Evolutionary conservation across 2,329 filamentous ascomycete genomes (phyloP), one percentile per base, ranked within the genome.

Genomic region (Ophiostoma pallidulum): DNA sequence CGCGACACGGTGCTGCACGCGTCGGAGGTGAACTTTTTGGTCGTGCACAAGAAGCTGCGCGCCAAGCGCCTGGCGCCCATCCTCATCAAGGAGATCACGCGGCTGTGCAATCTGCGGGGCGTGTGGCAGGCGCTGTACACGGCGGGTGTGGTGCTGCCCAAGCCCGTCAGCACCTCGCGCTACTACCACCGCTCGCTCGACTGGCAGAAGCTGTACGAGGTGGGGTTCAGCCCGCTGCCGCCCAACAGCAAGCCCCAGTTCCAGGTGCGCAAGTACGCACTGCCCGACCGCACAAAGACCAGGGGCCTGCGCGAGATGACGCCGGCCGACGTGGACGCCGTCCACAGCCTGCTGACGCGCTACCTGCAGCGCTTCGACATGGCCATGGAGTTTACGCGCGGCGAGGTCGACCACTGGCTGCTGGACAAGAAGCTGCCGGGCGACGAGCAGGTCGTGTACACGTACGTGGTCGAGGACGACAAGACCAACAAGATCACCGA

Each of bases 91-190:
- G 92, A 98, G 64, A 88, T 98, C 58, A 98, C 92, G 5, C 84
- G 92, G 41, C 78, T 89, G 54, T 94, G 88, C 72, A 94, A 97
- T 66, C 68, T 89, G 41, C 74, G 85, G 54, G 86, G 83, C 48
- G 84, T 94, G 55, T 97, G 85, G 75, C 92, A 98, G 67, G 92
- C 91, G 42, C 86, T 98, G 50, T 97, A 96, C 70, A 98, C 92
- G 1, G 92, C 84, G 24, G 92, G 92, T 33, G 82, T 91, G 18
- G 82, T 98, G 33, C 75, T 98, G 2, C 92, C 92, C 24, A 94
- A 84, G 32, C 92, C 92, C 4, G 79, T 98, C 53, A 90, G 86
- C 66, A 95, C 89, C 10, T 94, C 89, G 61, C 80, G 92, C 54
- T 98, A 98, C 72, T 98, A 85, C 68, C 92, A 98, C 66, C 85